Conservation (phyloP, 1,284 basidiomycete species). For the Mycena sp. region DNA sequence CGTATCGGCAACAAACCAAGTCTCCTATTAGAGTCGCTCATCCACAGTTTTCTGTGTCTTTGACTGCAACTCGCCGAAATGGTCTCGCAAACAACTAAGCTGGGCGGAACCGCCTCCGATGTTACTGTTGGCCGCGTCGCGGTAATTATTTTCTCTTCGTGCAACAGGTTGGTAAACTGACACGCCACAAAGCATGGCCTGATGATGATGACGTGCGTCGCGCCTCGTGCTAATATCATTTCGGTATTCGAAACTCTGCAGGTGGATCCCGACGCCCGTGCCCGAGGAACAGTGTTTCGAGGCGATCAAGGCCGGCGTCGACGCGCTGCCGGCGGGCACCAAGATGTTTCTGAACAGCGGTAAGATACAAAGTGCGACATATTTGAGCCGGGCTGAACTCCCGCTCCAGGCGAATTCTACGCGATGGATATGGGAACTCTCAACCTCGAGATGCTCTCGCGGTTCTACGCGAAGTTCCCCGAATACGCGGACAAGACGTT, state of each 20-base stretch:
- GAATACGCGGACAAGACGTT: slow-evolving; percentile 60
- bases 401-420: slow-evolving; percentile 44
- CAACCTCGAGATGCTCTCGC: slow-evolving; percentile 52
- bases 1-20: no score
- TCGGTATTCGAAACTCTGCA: slow-evolving; percentile 16
- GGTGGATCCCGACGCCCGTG: slow-evolving; percentile 50
- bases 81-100: slow-evolving; percentile 34
- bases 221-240: background rate
- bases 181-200: slow-evolving; percentile 50
- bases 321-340: slow-evolving; percentile 55
- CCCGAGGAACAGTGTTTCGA: slow-evolving; percentile 67
- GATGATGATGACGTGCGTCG: slow-evolving; percentile 64
- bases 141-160: slow-evolving; percentile 32
- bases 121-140: slow-evolving; percentile 42
- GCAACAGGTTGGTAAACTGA: background rate
- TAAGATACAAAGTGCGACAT: background rate
- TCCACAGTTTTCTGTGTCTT: no score
- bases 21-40: no score
- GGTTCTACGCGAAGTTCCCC: slow-evolving; percentile 61
- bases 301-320: slow-evolving; percentile 69
- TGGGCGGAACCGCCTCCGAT: slow-evolving; percentile 43
- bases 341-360: slow-evolving; percentile 56
- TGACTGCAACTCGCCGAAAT: background rate
- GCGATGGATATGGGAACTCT: slow-evolving; percentile 38
- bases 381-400: background rate